These are phyloP conservation scores for Xylaria sp. DNA, from an alignment of 2,329 filamentous ascomycete species.

Conservation along the genomic window DNA sequence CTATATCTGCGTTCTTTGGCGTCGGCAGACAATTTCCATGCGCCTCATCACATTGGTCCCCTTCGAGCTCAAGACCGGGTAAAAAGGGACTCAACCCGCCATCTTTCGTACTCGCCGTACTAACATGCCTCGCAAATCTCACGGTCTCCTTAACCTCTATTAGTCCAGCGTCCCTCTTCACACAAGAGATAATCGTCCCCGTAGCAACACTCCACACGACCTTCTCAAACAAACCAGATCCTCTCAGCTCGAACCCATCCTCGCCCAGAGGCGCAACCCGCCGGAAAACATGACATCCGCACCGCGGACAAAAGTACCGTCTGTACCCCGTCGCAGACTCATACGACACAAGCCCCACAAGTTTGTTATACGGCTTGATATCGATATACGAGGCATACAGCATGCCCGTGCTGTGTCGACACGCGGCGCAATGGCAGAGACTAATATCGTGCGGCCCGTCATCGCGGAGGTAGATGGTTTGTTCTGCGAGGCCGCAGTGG, in stretches of 20 bases:
- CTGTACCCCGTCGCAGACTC: conserved; percentile 10
- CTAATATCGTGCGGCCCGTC: conserved; percentile 12
- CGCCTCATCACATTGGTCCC: neutral
- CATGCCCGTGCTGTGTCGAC: conserved; percentile 33
- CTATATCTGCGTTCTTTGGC: neutral
- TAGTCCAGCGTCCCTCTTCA: neutral
- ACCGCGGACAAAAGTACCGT: conserved; percentile 38
- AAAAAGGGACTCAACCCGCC: conserved; percentile 36
- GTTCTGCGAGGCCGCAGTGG: conserved; percentile 27
- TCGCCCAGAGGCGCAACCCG: neutral
- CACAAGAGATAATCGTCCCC: conserved; percentile 28
- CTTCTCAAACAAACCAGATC: neutral
- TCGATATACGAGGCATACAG: conserved; percentile 37
- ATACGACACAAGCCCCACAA: conserved; percentile 20
- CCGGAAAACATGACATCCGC: conserved; percentile 40
- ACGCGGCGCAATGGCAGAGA: conserved; percentile 33
- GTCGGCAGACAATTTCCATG: neutral
- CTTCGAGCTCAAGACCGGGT: conserved; percentile 2
- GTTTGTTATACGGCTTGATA: conserved; percentile 21
- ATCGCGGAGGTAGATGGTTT: conserved; percentile 16
- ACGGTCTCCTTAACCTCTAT: conserved; percentile 5
- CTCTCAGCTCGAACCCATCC: neutral
- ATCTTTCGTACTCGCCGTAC: conserved; percentile 33
- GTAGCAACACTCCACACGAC: conserved; percentile 36
- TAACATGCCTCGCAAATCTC: conserved; percentile 20